phyloP scores from a whole-genome alignment of 306 rosid species.

The Cyamopsis tetragonoloba region DNA sequence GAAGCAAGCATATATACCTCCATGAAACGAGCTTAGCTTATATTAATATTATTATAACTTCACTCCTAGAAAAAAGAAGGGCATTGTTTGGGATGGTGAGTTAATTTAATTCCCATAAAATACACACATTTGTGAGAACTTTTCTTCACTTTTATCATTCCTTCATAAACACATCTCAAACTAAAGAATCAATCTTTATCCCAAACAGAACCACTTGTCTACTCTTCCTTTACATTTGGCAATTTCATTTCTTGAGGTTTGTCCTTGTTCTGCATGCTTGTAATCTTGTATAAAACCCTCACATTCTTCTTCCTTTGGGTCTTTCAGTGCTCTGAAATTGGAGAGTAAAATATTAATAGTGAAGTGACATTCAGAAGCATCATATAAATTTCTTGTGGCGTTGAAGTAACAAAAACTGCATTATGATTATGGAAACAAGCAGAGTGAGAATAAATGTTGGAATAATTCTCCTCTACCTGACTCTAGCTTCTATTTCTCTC shows the following conservation, averaged over 20 bases:
- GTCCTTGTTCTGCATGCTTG: constrained; percentile 20
- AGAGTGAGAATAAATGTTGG: constrained; percentile 31
- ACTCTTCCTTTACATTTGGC: constrained; percentile 27
- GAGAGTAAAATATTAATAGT: constrained; percentile 7
- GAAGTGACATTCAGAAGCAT: neutral
- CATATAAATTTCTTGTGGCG: neutral
- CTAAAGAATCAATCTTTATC: constrained; percentile 74
- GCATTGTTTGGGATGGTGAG: constrained; percentile 29
- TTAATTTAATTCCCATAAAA: constrained; percentile 42
- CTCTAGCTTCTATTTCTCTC: constrained; percentile 43
- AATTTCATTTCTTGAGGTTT: constrained; percentile 8
- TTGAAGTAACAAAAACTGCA: constrained; percentile 16
- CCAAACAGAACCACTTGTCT: constrained; percentile 44
- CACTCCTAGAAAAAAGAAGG: constrained; percentile 28
- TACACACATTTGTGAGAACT: constrained; percentile 33
- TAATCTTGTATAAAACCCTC: constrained; percentile 36
- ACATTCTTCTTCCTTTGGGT: constrained; percentile 18
- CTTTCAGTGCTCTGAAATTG: constrained; percentile 33
- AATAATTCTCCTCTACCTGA: constrained; percentile 40
- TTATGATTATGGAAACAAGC: constrained; percentile 44
- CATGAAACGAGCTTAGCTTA: constrained; percentile 35
- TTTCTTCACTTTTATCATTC: constrained; percentile 33
- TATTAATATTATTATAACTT: no score
- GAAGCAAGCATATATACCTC: constrained; percentile 90
- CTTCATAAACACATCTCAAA: constrained; percentile 44